Evolutionary conservation across 2,329 filamentous ascomycete species (phyloP), one percentile per base, ranked within the genome.

Genomic region (Neonectria ditissima): DNA sequence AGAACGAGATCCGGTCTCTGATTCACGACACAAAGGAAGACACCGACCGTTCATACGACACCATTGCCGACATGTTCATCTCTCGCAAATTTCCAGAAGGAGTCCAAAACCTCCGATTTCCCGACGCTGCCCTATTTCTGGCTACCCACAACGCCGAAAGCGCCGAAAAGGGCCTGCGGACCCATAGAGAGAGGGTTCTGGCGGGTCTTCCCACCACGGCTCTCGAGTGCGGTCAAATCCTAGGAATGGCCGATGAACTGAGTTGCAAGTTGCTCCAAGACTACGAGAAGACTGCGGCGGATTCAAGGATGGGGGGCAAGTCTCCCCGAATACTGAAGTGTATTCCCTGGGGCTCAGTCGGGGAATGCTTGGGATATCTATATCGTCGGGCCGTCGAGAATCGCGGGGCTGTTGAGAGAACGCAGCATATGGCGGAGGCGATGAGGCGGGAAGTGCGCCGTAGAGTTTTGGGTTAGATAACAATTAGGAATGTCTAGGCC

Each of bases 161-260:
- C 37, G 77, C 80, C 1, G 74, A 78, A 37, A 81, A 80, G 2
- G 81, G 86, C 10, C 67, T 80, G 3, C 70, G 76, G 7, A 80
- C 83, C 0, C 82, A 84, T 56, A 69, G 78, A 48, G 14, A 77
- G 0, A 79, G 83, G 0, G 75, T 82, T 0, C 74, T 78, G 2
- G 63, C 68, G 9, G 71, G 72, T 1, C 63, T 76, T 4, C 73
- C 75, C 0, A 77, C 75, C 0, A 71, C 77, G 0, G 63, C 71
- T 0, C 76, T 87, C 4, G 78, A 73, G 5, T 88, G 84, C 66
- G 85, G 83, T 0, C 86, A 88, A 70, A 79, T 88, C 0, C 82
- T 85, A 62, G 86, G 86, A 5, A 88, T 88, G 86, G 84, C 86
- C 0, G 86, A 88, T 56, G 84, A 87, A 65, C 79, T 88, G 18